Evolutionary conservation across 139 green algal genomes (phyloP).

Genomic region (Pseudopediastrum boryanum): DNA sequence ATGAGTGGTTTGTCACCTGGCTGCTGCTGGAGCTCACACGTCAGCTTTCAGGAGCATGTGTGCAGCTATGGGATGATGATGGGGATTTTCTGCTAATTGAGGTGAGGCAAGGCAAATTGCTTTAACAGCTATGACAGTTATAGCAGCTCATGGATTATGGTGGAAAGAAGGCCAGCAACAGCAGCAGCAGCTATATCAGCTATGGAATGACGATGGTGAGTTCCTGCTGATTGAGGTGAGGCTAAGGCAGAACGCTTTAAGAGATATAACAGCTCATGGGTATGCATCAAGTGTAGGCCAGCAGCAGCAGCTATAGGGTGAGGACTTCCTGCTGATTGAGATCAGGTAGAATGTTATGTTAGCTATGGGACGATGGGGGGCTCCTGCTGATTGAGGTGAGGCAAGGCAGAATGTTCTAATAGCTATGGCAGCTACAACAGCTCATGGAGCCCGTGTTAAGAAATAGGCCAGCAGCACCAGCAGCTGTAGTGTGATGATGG

Average conservation of each 20-base stretch:
- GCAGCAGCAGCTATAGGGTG: too few relatives aligned
- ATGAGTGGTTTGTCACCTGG: slow-evolving; percentile 89
- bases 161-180: too few relatives aligned
- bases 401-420: too few relatives aligned
- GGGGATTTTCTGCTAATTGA: slow-evolving; percentile 98
- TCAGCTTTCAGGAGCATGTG: slow-evolving; percentile 31
- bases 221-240: slow-evolving; percentile 96
- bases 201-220: slow-evolving; percentile 95
- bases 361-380: slow-evolving; percentile 92
- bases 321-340: too few relatives aligned
- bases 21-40: slow-evolving; percentile 70
- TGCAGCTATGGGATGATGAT: slow-evolving; percentile 89
- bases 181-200: too few relatives aligned
- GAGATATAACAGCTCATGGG: too few relatives aligned
- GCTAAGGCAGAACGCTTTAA: too few relatives aligned
- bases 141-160: neutral
- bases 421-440: neutral
- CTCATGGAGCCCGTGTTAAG: neutral
- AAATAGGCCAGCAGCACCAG: too few relatives aligned
- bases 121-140: neutral
- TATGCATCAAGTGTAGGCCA: too few relatives aligned
- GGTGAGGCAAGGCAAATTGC: too few relatives aligned
- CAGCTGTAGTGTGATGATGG: too few relatives aligned
- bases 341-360: too few relatives aligned
- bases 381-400: slow-evolving; percentile 95